Evolutionary conservation across 768 basidiomycete genomes (phyloP), one percentile per base, ranked within the genome.

Genomic region (Phylloporus sp.): DNA sequence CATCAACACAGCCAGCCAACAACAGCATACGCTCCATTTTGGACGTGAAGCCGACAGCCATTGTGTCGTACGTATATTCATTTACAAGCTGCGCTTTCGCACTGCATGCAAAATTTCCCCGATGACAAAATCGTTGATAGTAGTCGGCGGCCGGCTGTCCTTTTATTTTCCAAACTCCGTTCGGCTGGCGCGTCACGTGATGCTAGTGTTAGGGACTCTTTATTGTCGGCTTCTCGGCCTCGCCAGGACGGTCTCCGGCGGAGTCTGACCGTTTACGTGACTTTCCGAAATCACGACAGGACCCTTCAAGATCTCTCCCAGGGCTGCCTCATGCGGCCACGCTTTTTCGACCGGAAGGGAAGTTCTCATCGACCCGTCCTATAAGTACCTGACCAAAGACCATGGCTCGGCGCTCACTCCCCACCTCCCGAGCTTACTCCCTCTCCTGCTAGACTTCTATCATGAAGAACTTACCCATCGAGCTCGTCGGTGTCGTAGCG

Each of bases 401-500:
- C 26, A n/a, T 5, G 26, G 10, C 18, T n/a, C 13, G 5, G 18
- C n/a, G 10, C 18, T n/a, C 13, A 7, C n/a, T 27, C 6, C 40
- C 40, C 40, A 23, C 29, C 31, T 6, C 44, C 6, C 12, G 18
- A 10, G 28, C 16, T 6, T 16, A 13, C 42, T n/a, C 15, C 20
- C 5, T 16, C 29, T n/a, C 24, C 28, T 5, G 4, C 13, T 23
- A 31, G 13, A 20, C 27, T 22, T 16, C 31, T 23, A 45, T 15
- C 41, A 68, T 68, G 67, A 55, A 58, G 26, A 38, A 62, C 27
- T 42, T 68, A 0, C 67, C 67, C 9, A 46, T 68, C 9, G 67
- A 68, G 41, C 67, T 68, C 15, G 51, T 68, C 50, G 57, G 54
- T 20, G 52, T 55, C 2, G 56, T 68, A 41, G 59, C 59, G 12